phyloP scores from a whole-genome alignment of 1,139 yeast species.

The Yamadazyma diddensiae region DNA sequence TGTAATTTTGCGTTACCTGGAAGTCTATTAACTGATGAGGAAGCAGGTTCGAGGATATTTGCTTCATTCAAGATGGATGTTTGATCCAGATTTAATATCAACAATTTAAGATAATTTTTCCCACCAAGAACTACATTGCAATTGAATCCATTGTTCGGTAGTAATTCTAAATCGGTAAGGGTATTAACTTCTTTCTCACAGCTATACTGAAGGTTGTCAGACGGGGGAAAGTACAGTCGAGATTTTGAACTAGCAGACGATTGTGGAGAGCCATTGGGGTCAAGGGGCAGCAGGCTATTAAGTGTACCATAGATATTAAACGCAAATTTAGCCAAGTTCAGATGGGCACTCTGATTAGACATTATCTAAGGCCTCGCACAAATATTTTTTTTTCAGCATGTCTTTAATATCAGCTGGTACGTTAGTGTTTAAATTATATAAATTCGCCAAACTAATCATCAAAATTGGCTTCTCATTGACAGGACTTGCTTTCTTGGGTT shows the following conservation, averaged over 20 bases:
- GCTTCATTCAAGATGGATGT: slow-evolving; percentile 35
- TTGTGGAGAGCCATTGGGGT: slow-evolving; percentile 10
- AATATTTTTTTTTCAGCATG: slow-evolving; percentile 4
- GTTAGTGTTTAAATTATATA: slow-evolving; percentile 11
- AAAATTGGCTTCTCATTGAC: slow-evolving; percentile 37
- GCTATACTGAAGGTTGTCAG: too few species aligned
- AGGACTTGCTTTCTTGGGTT: slow-evolving; percentile 45
- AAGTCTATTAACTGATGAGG: slow-evolving; percentile 38
- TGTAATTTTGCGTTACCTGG: slow-evolving; percentile 34
- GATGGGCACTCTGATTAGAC: slow-evolving; percentile 11
- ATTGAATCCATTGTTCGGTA: slow-evolving; percentile 15
- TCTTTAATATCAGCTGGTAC: slow-evolving; percentile 11
- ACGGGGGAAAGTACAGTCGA: too few species aligned
- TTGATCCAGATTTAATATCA: slow-evolving; percentile 43
- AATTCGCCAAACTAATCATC: slow-evolving; percentile 17
- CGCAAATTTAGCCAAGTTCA: slow-evolving; percentile 32
- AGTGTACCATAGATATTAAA: slow-evolving; percentile 33
- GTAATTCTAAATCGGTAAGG: slow-evolving; percentile 23
- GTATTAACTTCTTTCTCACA: slow-evolving; percentile 30
- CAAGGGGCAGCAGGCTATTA: slow-evolving; percentile 9
- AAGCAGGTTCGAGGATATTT: slow-evolving; percentile 42
- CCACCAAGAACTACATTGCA: slow-evolving; percentile 59
- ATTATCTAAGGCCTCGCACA: slow-evolving; percentile 3
- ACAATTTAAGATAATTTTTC: slow-evolving; percentile 50
- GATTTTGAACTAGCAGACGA: slow-evolving; percentile 20